Evolutionary conservation across 176 grass and related monocot genomes (phyloP).

Genomic region (Musa acuminata): DNA sequence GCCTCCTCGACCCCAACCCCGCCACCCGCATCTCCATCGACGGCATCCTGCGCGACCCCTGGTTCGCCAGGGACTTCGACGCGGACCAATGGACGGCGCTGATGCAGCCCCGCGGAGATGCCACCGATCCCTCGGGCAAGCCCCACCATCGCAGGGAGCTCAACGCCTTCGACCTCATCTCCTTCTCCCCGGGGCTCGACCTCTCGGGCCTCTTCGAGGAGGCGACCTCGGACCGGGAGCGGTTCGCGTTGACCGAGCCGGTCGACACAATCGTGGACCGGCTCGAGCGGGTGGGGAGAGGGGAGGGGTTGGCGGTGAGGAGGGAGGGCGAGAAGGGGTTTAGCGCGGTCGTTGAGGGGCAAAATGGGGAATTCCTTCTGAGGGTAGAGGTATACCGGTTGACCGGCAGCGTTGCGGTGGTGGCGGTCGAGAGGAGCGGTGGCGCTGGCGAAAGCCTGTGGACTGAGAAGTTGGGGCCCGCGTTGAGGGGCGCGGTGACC

Average conservation of each 20-base stretch:
- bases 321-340: constrained; percentile 25
- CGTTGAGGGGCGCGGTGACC: constrained; percentile 24
- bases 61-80: constrained; percentile 44
- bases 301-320: constrained; percentile 22
- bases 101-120: constrained; percentile 30
- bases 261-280: constrained; percentile 23
- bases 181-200: constrained; percentile 54
- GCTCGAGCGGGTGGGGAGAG: constrained; percentile 20
- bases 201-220: constrained; percentile 30
- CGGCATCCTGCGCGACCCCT: constrained; percentile 42
- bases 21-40: constrained; percentile 40
- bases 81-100: constrained; percentile 14
- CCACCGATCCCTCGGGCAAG: constrained; percentile 4
- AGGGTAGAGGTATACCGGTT: constrained; percentile 35
- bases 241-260: constrained; percentile 37
- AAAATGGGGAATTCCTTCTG: constrained; percentile 37
- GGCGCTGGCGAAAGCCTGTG: constrained; percentile 35
- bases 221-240: constrained; percentile 25
- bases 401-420: constrained; percentile 38
- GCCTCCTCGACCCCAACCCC: constrained; percentile 67
- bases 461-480: constrained; percentile 42
- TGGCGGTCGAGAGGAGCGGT: constrained; percentile 46
- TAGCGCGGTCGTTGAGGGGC: constrained; percentile 29
- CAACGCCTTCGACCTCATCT: constrained; percentile 79
- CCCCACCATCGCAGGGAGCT: constrained; percentile 18